Conservation (phyloP, 352 stramenopile species). For the Globisporangium canariense region DNA sequence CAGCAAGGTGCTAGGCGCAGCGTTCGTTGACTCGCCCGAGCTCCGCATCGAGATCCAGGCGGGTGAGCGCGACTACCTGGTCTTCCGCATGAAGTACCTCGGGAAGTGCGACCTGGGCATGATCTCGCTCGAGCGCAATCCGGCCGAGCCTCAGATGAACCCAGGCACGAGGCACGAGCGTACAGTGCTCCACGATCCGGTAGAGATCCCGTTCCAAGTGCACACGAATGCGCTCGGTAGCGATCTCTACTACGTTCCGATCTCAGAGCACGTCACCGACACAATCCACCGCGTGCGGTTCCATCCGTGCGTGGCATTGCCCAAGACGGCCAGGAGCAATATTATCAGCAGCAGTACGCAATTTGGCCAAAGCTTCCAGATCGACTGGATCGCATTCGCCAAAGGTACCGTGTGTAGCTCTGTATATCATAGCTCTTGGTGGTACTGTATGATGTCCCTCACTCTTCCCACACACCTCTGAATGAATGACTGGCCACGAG, state of each 20-base stretch:
- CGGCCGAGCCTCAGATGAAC: conserved; percentile 28
- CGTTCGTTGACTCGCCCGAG: conserved; percentile 62
- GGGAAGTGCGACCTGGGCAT: conserved; percentile 55
- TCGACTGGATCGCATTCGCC: conserved; percentile 69
- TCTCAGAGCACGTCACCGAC: conserved; percentile 57
- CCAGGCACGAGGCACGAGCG: conserved; percentile 25
- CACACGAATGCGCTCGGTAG: conserved; percentile 22
- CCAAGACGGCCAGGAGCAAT: conserved; percentile 8
- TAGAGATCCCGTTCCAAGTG: conserved; percentile 54
- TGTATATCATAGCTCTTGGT: not conserved
- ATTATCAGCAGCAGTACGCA: conserved; percentile 16
- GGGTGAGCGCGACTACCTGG: conserved; percentile 44
- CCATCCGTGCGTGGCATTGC: conserved; percentile 40
- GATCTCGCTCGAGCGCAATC: conserved; percentile 47
- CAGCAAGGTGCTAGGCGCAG: conserved; percentile 20
- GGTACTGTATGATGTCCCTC: not conserved
- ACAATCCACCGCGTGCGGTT: conserved; percentile 61
- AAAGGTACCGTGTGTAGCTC: conserved; percentile 32
- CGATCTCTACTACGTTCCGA: conserved; percentile 60
- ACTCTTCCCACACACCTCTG: not conserved
- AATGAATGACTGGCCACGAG: not conserved
- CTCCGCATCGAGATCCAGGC: conserved; percentile 47
- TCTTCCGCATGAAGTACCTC: conserved; percentile 61
- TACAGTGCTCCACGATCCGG: conserved; percentile 36
- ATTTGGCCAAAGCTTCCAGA: conserved; percentile 54